Evolutionary conservation across 2,329 filamentous ascomycete species (phyloP).

Genomic region (Alternaria arborescens): DNA sequence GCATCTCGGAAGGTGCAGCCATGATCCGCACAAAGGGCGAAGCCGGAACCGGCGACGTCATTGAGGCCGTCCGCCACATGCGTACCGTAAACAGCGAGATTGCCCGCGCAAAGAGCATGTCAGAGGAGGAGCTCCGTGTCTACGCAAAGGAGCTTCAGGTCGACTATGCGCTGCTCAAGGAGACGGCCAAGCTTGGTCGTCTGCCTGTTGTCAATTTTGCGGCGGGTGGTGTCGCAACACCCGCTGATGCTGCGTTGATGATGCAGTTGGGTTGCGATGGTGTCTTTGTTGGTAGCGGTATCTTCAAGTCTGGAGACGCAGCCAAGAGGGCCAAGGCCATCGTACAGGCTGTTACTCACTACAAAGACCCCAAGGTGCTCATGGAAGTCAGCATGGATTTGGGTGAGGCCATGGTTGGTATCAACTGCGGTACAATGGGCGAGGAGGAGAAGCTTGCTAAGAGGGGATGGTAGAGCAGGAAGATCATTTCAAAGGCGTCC

Average conservation of each 20-base stretch:
- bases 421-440: conserved; percentile 82
- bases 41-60: conserved; percentile 94
- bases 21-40: conserved; percentile 99
- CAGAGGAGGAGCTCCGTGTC: conserved; percentile 76
- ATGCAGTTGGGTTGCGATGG: conserved; percentile 99
- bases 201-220: conserved; percentile 98
- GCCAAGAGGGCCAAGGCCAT: conserved; percentile 92
- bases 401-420: conserved; percentile 98
- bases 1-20: conserved; percentile 91
- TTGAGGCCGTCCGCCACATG: conserved; percentile 97
- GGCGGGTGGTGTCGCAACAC: conserved; percentile 98
- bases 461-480: conserved; percentile 73
- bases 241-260: conserved; percentile 95
- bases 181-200: conserved; percentile 86
- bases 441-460: conserved; percentile 83
- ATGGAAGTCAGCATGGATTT: conserved; percentile 87
- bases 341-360: conserved; percentile 93
- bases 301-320: conserved; percentile 96
- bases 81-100: conserved; percentile 88
- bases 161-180: conserved; percentile 79
- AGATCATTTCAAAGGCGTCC: not conserved
- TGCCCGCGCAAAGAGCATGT: conserved; percentile 70
- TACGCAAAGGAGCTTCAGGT: conserved; percentile 83
- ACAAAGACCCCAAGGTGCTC: conserved; percentile 81
- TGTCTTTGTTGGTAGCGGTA: conserved; percentile 95